phyloP scores from a whole-genome alignment of 306 rosid species.

The Vigna angularis region DNA sequence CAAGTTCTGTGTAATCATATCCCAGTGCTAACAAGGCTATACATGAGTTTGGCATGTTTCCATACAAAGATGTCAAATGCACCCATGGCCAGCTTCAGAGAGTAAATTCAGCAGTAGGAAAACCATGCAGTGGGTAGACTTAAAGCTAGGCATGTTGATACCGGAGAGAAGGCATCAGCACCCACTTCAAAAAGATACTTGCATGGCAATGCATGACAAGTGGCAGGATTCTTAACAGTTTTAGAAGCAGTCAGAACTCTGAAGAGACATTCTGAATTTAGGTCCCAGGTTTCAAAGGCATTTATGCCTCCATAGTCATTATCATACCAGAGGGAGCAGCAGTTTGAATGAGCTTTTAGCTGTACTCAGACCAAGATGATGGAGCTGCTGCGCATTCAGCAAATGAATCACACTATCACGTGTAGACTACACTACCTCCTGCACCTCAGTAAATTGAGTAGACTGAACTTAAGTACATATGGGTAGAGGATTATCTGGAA shows the following conservation, averaged over 20 bases:
- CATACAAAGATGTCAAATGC: conserved; percentile 59
- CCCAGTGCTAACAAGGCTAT: conserved; percentile 31
- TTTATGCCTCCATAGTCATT: background rate
- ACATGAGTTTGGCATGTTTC: conserved; percentile 58
- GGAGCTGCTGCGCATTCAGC: conserved; percentile 4
- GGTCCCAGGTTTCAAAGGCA: background rate
- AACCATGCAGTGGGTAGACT: conserved; percentile 45
- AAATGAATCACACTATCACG: background rate
- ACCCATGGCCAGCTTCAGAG: conserved; percentile 55
- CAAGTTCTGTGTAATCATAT: conserved; percentile 41
- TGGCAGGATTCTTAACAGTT: conserved; percentile 51
- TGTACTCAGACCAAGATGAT: conserved; percentile 10
- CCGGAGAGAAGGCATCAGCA: conserved; percentile 50
- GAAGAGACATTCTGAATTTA: conserved; percentile 46
- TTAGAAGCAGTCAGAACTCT: conserved; percentile 50
- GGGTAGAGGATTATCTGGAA: conserved; percentile 5
- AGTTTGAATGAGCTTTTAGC: conserved; percentile 1
- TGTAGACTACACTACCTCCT: background rate
- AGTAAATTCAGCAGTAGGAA: conserved; percentile 62
- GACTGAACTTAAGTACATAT: background rate
- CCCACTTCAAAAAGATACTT: conserved; percentile 43
- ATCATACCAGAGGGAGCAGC: background rate
- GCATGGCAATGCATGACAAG: conserved; percentile 51
- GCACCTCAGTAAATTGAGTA: background rate
- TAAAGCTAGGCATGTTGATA: conserved; percentile 48